These are phyloP conservation scores for Podospora bellae-mahoneyi DNA, from an alignment of 495 filamentous ascomycete genomes.

Conservation along the genomic window DNA sequence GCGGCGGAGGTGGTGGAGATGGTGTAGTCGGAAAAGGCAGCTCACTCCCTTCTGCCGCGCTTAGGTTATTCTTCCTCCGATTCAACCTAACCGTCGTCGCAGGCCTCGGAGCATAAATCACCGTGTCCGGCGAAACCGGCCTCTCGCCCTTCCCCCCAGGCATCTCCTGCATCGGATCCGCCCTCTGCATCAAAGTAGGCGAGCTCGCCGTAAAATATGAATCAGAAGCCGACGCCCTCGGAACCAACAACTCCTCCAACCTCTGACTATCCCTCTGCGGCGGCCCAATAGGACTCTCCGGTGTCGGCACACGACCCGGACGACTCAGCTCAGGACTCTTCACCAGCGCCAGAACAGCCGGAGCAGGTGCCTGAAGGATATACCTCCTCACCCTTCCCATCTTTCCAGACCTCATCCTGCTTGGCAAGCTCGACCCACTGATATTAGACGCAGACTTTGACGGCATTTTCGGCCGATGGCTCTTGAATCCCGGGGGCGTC, in stretches of 20 bases:
- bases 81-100: not conserved
- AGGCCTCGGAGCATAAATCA: slow-evolving; percentile 2
- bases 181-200: not conserved
- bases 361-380: slow-evolving; percentile 9
- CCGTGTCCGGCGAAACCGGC: slow-evolving; percentile 1
- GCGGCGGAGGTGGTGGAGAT: not conserved
- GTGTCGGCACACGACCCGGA: not conserved
- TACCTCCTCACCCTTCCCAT: slow-evolving; percentile 2
- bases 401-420: not conserved
- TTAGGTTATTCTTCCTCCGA: not conserved
- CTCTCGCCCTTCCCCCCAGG: not conserved
- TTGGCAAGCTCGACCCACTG: slow-evolving; percentile 5
- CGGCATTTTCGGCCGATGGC: slow-evolving; percentile 9
- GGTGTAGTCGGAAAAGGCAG: not conserved
- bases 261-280: not conserved
- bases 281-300: not conserved
- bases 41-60: not conserved
- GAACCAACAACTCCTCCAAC: slow-evolving; percentile 3
- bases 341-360: not conserved
- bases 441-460: slow-evolving; percentile 1
- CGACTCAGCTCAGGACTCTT: not conserved
- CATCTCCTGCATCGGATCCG: not conserved
- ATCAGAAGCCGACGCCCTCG: slow-evolving; percentile 5
- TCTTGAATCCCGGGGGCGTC: not conserved
- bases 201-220: slow-evolving; percentile 5